A percentile compares a stretch with the other conserved stretches of the same genome.
Evolutionary conservation across 2,329 filamentous ascomycete genomes (phyloP).

Genomic region (Stachybotrys chartarum): DNA sequence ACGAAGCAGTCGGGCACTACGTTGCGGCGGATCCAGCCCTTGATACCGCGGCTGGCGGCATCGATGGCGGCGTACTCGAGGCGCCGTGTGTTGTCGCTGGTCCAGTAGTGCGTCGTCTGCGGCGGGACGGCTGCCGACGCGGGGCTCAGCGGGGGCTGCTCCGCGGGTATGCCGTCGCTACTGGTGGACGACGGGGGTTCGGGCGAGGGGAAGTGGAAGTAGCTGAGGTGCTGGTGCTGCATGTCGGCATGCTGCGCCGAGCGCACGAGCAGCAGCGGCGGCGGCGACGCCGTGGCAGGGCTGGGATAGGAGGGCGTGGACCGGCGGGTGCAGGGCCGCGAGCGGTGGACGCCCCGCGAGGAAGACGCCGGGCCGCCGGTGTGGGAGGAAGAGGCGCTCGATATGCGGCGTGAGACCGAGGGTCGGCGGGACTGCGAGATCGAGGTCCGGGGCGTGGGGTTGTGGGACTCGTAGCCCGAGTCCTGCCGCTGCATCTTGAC

Average conservation of each 20-base stretch:
- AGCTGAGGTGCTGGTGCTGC: conserved; percentile 25
- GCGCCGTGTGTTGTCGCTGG: conserved; percentile 53
- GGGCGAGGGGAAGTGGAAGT: conserved; percentile 43
- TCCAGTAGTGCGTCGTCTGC: conserved; percentile 60
- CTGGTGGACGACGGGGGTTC: conserved; percentile 26
- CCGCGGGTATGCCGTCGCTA: conserved; percentile 8
- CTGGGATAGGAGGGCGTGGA: conserved; percentile 28
- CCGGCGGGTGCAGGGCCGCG: conserved; percentile 34
- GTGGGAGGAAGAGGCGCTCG: conserved; percentile 19
- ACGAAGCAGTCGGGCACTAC: conserved; percentile 56
- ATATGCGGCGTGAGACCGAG: conserved; percentile 23
- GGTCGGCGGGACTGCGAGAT: conserved; percentile 20
- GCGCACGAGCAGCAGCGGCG: conserved; percentile 18
- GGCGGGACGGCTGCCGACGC: conserved; percentile 36
- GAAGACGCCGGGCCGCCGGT: conserved; percentile 8
- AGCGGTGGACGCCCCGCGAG: conserved; percentile 19
- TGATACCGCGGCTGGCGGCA: conserved; percentile 50
- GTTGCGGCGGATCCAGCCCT: conserved; percentile 51
- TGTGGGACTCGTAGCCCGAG: conserved; percentile 50
- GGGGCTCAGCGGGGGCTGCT: conserved; percentile 12
- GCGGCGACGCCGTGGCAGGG: conserved; percentile 6
- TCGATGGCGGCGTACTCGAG: conserved; percentile 63
- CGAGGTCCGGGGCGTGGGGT: conserved; percentile 28
- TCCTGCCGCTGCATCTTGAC: conserved; percentile 47
- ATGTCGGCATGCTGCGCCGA: conserved; percentile 12